Evolutionary conservation across 495 filamentous ascomycete genomes (phyloP).

Genomic region (Geoglossum glabrum): DNA sequence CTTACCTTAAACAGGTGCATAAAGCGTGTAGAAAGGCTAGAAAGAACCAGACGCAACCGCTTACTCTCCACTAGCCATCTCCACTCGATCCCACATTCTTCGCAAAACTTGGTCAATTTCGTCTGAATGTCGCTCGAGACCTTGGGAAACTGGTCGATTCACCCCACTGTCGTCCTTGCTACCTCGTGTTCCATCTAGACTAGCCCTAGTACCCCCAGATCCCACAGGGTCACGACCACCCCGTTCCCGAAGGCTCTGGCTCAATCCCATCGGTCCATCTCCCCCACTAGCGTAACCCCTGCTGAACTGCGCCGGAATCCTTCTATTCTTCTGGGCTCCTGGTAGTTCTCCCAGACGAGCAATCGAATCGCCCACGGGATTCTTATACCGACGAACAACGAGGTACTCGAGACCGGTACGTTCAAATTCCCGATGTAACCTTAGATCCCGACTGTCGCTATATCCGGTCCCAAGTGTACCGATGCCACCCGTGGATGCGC

Average conservation of each 20-base stretch:
- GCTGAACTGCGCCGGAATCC: conserved; percentile 20
- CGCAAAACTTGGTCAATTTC: conserved; percentile 3
- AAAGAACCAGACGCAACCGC: background rate
- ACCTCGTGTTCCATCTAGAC: background rate
- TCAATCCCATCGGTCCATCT: conserved; percentile 18
- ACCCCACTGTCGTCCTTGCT: background rate
- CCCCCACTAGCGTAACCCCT: conserved; percentile 12
- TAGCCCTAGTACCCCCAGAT: background rate
- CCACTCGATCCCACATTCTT: conserved; percentile 6
- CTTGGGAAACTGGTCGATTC: background rate
- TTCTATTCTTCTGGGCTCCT: conserved; percentile 24
- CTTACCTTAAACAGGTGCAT: background rate
- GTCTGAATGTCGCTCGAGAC: background rate
- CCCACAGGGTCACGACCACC: background rate
- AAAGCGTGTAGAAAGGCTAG: background rate
- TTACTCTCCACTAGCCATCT: conserved; percentile 1
- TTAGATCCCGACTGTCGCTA: conserved; percentile 26
- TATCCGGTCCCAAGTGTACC: background rate
- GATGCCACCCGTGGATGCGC: background rate
- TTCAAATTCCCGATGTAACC: conserved; percentile 36
- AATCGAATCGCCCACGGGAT: conserved; percentile 39
- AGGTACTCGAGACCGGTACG: conserved; percentile 43
- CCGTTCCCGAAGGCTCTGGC: conserved; percentile 21
- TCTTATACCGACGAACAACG: conserved; percentile 45
- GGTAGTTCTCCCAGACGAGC: conserved; percentile 30